These are phyloP conservation scores for Phytopythium boreale DNA, from an alignment of 352 stramenopile species.

Conservation along the genomic window DNA sequence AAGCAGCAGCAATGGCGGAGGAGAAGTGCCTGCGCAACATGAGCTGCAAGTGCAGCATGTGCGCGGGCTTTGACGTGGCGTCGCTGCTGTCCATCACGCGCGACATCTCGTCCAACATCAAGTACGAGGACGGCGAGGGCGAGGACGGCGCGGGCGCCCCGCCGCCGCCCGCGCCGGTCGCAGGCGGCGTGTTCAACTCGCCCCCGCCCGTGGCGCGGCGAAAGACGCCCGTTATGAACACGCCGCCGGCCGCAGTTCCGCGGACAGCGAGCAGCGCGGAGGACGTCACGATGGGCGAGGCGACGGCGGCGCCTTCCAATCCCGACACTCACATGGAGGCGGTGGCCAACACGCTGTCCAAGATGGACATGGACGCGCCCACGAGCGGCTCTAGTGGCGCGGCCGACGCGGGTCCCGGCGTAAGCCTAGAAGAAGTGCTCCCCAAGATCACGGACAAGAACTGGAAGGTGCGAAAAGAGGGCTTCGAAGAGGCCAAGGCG, in stretches of 20 bases:
- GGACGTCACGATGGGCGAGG: slow-evolving; percentile 22
- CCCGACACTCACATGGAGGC: slow-evolving; percentile 26
- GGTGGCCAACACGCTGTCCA: slow-evolving; percentile 21
- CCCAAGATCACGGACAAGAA: slow-evolving; percentile 76
- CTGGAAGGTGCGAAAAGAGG: slow-evolving; percentile 86
- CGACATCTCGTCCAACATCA: slow-evolving; percentile 78
- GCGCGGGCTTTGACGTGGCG: slow-evolving; percentile 74
- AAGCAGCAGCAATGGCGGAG: slow-evolving; percentile 44
- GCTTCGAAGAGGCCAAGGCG: slow-evolving; percentile 68
- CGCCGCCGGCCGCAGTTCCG: slow-evolving; percentile 24
- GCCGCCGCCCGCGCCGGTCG: slow-evolving; percentile 21
- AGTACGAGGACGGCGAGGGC: slow-evolving; percentile 51
- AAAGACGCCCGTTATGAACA: slow-evolving; percentile 35
- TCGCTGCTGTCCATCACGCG: slow-evolving; percentile 77
- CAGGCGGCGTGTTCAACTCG: slow-evolving; percentile 41
- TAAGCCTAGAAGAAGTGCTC: slow-evolving; percentile 46
- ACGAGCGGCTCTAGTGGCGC: background rate
- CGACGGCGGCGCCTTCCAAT: background rate
- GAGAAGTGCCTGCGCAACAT: slow-evolving; percentile 85
- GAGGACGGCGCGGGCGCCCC: slow-evolving; percentile 12
- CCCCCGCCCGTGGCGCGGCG: slow-evolving; percentile 25
- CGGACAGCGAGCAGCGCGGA: slow-evolving; percentile 16
- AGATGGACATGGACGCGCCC: slow-evolving; percentile 22
- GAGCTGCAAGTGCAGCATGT: slow-evolving; percentile 84
- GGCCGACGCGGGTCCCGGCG: background rate